Evolutionary conservation across 2,329 filamentous ascomycete species (phyloP).

Genomic region (Xylaria digitata): DNA sequence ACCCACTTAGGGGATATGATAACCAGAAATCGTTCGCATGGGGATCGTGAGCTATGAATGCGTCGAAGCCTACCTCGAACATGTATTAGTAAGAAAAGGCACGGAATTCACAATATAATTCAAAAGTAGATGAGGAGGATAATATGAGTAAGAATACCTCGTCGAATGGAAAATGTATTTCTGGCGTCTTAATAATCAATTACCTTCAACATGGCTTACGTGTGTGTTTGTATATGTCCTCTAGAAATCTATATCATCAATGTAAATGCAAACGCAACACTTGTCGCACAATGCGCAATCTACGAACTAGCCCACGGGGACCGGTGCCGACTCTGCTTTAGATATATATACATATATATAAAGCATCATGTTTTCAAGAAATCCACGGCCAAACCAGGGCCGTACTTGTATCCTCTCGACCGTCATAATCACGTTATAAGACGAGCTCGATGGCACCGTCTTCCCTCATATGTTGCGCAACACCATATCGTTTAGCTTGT

Average conservation of each 20-base stretch:
- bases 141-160: neutral
- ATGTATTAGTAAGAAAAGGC: neutral
- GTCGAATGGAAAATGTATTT: neutral
- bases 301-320: neutral
- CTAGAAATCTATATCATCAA: neutral
- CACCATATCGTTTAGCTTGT: constrained; percentile 41
- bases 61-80: too few relatives aligned
- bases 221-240: neutral
- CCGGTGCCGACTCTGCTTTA: neutral
- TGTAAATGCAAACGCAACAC: neutral
- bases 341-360: neutral
- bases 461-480: constrained; percentile 34
- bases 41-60: neutral
- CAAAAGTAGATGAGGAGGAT: neutral
- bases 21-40: neutral
- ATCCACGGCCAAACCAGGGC: neutral
- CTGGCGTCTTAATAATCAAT: neutral
- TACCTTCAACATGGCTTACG: neutral
- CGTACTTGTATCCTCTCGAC: neutral
- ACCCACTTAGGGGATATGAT: neutral
- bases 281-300: neutral
- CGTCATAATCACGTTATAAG: constrained; percentile 31
- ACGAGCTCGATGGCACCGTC: constrained; percentile 40
- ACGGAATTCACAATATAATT: neutral
- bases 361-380: neutral